Evolutionary conservation across 1,284 basidiomycete species (phyloP).

Genomic region (Marasmius sp.): DNA sequence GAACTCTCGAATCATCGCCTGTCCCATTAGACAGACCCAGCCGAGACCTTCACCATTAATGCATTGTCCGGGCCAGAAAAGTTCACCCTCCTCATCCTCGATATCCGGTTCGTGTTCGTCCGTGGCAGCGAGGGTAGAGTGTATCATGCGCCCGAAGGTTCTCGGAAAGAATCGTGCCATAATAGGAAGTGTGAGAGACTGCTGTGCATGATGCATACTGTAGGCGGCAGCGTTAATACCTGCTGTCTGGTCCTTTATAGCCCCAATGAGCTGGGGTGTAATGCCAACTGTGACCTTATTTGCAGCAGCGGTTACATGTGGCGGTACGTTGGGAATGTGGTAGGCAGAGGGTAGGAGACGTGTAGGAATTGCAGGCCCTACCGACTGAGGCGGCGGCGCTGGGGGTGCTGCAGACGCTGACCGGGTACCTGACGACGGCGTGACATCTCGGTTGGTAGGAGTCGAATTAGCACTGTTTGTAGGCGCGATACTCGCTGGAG

Average conservation of each 20-base stretch:
- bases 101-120: conserved; percentile 79
- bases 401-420: conserved; percentile 23
- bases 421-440: conserved; percentile 26
- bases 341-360: conserved; percentile 36
- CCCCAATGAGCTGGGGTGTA: conserved; percentile 36
- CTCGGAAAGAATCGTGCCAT: conserved; percentile 68
- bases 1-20: conserved; percentile 78
- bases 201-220: conserved; percentile 51
- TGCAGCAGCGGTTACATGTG: conserved; percentile 38
- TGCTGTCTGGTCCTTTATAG: conserved; percentile 48
- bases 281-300: conserved; percentile 36
- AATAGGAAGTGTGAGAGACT: conserved; percentile 58
- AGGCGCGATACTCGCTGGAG: conserved; percentile 65
- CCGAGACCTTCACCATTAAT: conserved; percentile 72
- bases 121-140: conserved; percentile 54
- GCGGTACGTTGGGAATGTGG: conserved; percentile 31
- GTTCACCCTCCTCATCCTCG: conserved; percentile 77
- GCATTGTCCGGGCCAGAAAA: conserved; percentile 74
- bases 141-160: conserved; percentile 69
- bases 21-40: conserved; percentile 78
- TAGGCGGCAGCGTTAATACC: conserved; percentile 43
- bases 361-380: conserved; percentile 31
- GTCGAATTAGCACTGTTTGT: conserved; percentile 73
- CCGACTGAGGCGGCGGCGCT: conserved; percentile 23
- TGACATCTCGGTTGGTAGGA: conserved; percentile 55